Conservation (phyloP, 805 yeast species). For the Candida caryicola region DNA sequence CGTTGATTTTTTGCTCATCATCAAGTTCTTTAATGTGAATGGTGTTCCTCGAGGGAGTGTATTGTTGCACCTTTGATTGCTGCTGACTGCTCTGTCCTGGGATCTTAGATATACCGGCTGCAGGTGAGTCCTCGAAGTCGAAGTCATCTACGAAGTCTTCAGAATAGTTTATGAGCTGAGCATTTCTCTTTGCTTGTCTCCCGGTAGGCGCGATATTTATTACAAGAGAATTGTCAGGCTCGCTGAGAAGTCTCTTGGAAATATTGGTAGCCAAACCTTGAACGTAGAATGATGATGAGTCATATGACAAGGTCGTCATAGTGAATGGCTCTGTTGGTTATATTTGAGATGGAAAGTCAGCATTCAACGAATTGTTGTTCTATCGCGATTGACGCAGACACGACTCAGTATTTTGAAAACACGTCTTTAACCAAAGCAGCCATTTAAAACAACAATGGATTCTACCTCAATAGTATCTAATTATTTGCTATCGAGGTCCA, state of each 20-base stretch:
- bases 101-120: conserved; percentile 12
- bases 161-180: conserved; percentile 75
- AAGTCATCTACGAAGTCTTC: conserved; percentile 27
- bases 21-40: conserved; percentile 22
- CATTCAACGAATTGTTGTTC: too few species aligned
- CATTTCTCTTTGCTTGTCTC: conserved; percentile 70
- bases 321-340: neutral
- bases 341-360: too few species aligned
- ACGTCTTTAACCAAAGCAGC: too few species aligned
- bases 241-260: conserved; percentile 61
- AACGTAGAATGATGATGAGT: conserved; percentile 42
- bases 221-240: conserved; percentile 69
- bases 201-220: conserved; percentile 68
- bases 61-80: conserved; percentile 29
- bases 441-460: conserved; percentile 18
- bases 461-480: conserved; percentile 18
- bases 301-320: conserved; percentile 16
- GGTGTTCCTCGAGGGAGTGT: conserved; percentile 23
- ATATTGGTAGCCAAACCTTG: conserved; percentile 82
- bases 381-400: too few species aligned
- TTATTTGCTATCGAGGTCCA: conserved; percentile 17
- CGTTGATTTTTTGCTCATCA: conserved; percentile 19
- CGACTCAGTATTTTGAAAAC: too few species aligned
- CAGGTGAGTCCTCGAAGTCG: conserved; percentile 23
- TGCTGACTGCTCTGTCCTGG: conserved; percentile 34